A percentile compares a stretch with the other conserved stretches of the same genome.
phyloP scores from a whole-genome alignment of 768 basidiomycete genomes.

The Suillus fuscotomentosus region DNA sequence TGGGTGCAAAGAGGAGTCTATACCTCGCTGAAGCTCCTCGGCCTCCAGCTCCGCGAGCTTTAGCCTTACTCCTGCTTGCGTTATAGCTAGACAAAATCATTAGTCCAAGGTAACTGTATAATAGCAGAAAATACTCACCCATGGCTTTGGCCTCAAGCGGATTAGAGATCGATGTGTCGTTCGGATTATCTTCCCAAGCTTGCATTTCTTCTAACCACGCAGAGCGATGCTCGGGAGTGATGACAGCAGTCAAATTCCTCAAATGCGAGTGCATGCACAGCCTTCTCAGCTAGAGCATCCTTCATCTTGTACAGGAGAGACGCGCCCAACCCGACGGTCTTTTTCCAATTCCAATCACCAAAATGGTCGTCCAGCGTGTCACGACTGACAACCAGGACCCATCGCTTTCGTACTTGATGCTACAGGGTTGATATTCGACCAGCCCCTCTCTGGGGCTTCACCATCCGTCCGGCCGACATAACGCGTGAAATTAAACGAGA shows the following conservation, averaged over 20 bases:
- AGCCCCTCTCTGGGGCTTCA: slow-evolving; percentile 26
- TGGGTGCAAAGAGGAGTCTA: not conserved
- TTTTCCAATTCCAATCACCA: too few relatives aligned
- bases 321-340: too few relatives aligned
- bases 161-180: too few relatives aligned
- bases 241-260: too few relatives aligned
- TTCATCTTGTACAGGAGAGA: not conserved
- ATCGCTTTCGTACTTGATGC: too few relatives aligned
- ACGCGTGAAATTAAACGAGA: slow-evolving; percentile 24
- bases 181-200: too few relatives aligned
- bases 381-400: too few relatives aligned
- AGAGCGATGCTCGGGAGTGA: too few relatives aligned
- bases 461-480: slow-evolving; percentile 32
- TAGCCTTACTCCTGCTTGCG: not conserved
- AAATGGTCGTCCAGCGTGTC: too few relatives aligned
- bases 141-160: too few relatives aligned
- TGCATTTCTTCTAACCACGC: too few relatives aligned
- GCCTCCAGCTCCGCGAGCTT: not conserved
- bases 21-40: not conserved
- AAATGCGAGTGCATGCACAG: not conserved
- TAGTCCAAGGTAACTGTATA: not conserved
- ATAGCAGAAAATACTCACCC: not conserved
- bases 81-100: not conserved
- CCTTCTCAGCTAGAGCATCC: not conserved
- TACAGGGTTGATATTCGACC: too few relatives aligned